Base-by-base conservation (phyloP, 2,329 filamentous ascomycete species). In the Aspergillus cejpii region DNA sequence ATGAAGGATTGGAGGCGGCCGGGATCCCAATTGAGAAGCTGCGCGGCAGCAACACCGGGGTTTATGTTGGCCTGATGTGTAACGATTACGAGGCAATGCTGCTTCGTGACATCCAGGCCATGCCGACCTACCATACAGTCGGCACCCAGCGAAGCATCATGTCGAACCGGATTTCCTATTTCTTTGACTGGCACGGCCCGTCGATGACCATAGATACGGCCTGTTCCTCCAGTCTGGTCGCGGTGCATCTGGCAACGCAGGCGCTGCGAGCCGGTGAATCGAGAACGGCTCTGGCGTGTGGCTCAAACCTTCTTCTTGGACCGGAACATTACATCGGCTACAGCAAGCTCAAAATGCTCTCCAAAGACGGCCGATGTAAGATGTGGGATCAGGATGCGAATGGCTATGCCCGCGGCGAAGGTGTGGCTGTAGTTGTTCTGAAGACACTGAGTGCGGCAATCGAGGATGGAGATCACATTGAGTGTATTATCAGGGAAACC, bases 341-440 rank as follows among this genome's bases (percentile, higher is more conserved):
- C 6, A 15, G 6, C 3, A 33, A 33, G 14, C 14, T 33, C 10
- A 14, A 33, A 3, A 33, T 68, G 0, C 49, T 72, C 2, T 66
- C 63, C 1, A 54, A 58, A 0, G 52, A 53, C 0, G 64, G 59
- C 15, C 33, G 14, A 2, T 59, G 53, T 27, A 53, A 56, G 10
- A 55, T 54, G 1, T 63, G 63, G 39, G 53, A 53, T 48, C 55
- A 49, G 12, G 45, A 42, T 0, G 60, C 61, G 1, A 49, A 65
- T 36, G 61, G 65, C 5, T 64, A 60, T 45, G 61, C 49, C 1
- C 45, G 63, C 2, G 67, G 58, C 1, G 61, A 68, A 39, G 55
- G 57, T 1, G 53, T 66, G 19, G 53, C 5, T 49, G 59, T 8
- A 56, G 55, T 66, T 0, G 54, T 48, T 21, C 33, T 65, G 17